Percentiles rank a stretch among this genome's conserved stretches.
Conservation (phyloP, 2,329 filamentous ascomycete genomes). For the Colletotrichum zoysiae region DNA sequence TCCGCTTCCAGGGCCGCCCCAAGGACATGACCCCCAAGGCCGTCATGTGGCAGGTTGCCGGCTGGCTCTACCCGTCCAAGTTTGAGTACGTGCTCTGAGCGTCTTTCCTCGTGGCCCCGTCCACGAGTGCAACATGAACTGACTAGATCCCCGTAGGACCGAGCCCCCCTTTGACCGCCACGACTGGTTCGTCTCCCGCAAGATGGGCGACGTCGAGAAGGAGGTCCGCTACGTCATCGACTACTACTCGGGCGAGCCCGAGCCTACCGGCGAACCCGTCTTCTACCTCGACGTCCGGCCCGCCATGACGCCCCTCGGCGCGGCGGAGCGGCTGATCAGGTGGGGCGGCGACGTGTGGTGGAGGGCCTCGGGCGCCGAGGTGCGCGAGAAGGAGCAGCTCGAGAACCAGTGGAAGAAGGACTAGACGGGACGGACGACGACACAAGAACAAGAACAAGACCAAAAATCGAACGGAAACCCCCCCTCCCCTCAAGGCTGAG, state of each 20-base stretch:
- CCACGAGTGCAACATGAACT: neutral
- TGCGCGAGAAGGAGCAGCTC: slow-evolving; percentile 57
- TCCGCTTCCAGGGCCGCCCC: slow-evolving; percentile 91
- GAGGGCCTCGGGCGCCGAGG: slow-evolving; percentile 81
- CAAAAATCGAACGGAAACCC: neutral
- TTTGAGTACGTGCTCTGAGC: slow-evolving; percentile 72
- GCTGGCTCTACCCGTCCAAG: slow-evolving; percentile 81
- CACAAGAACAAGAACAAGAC: neutral
- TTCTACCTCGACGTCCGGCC: slow-evolving; percentile 97
- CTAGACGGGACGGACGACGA: neutral
- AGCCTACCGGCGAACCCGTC: slow-evolving; percentile 89
- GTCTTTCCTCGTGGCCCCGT: neutral
- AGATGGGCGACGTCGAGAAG: slow-evolving; percentile 74
- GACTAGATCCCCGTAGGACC: slow-evolving; percentile 63
- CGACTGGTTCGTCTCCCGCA: slow-evolving; percentile 92
- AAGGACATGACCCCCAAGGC: slow-evolving; percentile 94
- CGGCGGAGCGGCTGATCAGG: slow-evolving; percentile 84
- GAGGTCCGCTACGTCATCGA: slow-evolving; percentile 97
- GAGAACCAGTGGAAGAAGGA: slow-evolving; percentile 23
- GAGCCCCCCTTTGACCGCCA: slow-evolving; percentile 95
- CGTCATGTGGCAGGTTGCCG: slow-evolving; percentile 83
- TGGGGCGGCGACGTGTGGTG: slow-evolving; percentile 98
- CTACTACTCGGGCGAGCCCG: slow-evolving; percentile 88
- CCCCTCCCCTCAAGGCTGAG: neutral
- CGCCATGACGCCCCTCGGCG: slow-evolving; percentile 83